These are phyloP conservation scores for Isabelozyma rhagii DNA, from an alignment of 805 yeast genomes.

Conservation along the genomic window DNA sequence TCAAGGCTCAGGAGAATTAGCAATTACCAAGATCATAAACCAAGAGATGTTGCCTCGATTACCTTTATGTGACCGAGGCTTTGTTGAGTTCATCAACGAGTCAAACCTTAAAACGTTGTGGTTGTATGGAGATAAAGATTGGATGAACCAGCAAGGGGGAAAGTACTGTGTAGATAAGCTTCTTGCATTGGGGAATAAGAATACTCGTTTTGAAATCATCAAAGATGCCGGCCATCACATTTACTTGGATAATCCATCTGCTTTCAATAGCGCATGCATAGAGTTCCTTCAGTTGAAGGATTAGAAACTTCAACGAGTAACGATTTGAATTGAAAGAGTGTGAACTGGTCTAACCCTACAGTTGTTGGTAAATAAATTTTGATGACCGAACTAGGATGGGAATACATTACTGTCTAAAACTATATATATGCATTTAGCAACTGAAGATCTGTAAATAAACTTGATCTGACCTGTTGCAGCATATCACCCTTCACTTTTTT, in stretches of 20 bases:
- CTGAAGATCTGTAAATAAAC: background rate
- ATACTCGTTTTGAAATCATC: slow-evolving; percentile 18
- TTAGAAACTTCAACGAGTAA: background rate
- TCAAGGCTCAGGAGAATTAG: slow-evolving; percentile 43
- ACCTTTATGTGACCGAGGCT: slow-evolving; percentile 40
- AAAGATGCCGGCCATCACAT: slow-evolving; percentile 42
- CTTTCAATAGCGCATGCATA: slow-evolving; percentile 21
- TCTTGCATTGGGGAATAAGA: slow-evolving; percentile 8
- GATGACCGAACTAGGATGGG: background rate
- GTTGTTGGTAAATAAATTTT: too few species aligned
- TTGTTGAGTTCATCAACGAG: slow-evolving; percentile 24
- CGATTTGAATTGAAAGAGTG: too few species aligned
- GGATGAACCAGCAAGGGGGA: slow-evolving; percentile 43
- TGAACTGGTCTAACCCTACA: too few species aligned
- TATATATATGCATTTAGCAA: background rate
- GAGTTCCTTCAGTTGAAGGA: slow-evolving; percentile 17
- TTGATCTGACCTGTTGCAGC: background rate
- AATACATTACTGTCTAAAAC: background rate
- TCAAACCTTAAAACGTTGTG: slow-evolving; percentile 24
- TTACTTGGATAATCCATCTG: slow-evolving; percentile 37
- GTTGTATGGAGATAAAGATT: slow-evolving; percentile 42
- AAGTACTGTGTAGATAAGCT: slow-evolving; percentile 26
- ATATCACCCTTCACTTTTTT: slow-evolving; percentile 1
- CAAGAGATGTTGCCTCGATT: slow-evolving; percentile 37
- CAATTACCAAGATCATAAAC: slow-evolving; percentile 38